These are phyloP conservation scores for Pestalotiopsis sp. DNA, from an alignment of 2,329 filamentous ascomycete species.

Conservation along the genomic window DNA sequence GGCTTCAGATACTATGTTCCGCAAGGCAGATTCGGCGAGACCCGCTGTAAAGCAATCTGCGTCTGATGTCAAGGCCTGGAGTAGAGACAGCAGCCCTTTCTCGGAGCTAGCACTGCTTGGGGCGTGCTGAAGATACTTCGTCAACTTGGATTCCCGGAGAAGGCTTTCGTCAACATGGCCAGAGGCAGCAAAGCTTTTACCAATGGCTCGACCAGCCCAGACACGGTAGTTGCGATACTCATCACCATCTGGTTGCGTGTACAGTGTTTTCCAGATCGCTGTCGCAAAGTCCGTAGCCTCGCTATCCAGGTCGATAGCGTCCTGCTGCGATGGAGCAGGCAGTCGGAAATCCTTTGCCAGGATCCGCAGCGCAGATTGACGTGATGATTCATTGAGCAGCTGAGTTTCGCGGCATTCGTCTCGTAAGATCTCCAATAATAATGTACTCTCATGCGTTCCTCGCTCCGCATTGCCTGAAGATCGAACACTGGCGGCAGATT, in stretches of 20 bases:
- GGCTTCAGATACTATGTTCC: slow-evolving; percentile 58
- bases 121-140: slow-evolving; percentile 48
- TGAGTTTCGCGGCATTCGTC: slow-evolving; percentile 65
- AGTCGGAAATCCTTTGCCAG: slow-evolving; percentile 75
- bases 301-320: slow-evolving; percentile 70
- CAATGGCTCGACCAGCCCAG: slow-evolving; percentile 86
- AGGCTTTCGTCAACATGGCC: slow-evolving; percentile 67
- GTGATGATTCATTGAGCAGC: slow-evolving; percentile 71
- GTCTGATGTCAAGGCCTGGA: slow-evolving; percentile 63
- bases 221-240: slow-evolving; percentile 75
- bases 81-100: slow-evolving; percentile 60
- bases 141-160: slow-evolving; percentile 59
- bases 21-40: slow-evolving; percentile 61
- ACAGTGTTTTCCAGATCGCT: slow-evolving; percentile 77
- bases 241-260: slow-evolving; percentile 61
- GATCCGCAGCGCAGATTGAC: slow-evolving; percentile 69
- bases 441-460: slow-evolving; percentile 73
- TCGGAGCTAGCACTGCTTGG: slow-evolving; percentile 59
- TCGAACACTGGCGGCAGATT: slow-evolving; percentile 68
- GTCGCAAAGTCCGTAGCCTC: slow-evolving; percentile 63
- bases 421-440: slow-evolving; percentile 78
- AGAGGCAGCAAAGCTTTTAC: slow-evolving; percentile 78
- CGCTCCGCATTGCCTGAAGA: slow-evolving; percentile 69
- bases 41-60: slow-evolving; percentile 58
- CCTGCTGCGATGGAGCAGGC: slow-evolving; percentile 57